These are phyloP conservation scores for Colletotrichum chrysophilum DNA, from an alignment of 2,329 filamentous ascomycete species.

Conservation along the genomic window DNA sequence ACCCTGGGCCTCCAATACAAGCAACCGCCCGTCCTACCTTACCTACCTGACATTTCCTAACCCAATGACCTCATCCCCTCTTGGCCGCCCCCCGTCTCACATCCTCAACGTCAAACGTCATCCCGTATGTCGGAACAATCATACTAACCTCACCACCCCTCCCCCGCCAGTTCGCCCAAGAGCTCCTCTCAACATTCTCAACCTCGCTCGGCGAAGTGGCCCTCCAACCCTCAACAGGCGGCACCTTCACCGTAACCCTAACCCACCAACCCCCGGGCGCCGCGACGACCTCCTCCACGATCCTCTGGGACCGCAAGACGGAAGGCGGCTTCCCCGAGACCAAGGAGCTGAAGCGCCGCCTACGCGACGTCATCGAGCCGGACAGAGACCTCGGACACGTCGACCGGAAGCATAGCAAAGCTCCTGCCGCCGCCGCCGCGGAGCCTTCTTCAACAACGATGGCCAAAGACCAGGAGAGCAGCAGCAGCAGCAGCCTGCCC, in stretches of 20 bases:
- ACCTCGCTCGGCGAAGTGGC: constrained; percentile 85
- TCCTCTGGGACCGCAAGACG: constrained; percentile 86
- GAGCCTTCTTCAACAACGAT: not conserved
- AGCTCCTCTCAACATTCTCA: constrained; percentile 91
- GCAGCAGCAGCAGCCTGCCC: not conserved
- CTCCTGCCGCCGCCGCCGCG: not conserved
- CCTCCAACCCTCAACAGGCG: constrained; percentile 83
- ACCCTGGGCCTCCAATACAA: not conserved
- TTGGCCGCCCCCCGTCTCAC: not conserved
- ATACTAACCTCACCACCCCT: not conserved
- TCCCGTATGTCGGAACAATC: not conserved
- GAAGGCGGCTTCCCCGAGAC: constrained; percentile 94
- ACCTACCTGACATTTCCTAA: not conserved
- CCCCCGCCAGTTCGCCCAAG: constrained; percentile 78
- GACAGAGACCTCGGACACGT: constrained; percentile 81
- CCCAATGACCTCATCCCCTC: constrained; percentile 5
- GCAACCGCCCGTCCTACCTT: not conserved
- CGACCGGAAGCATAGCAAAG: constrained; percentile 55
- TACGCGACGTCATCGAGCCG: constrained; percentile 84
- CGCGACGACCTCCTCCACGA: constrained; percentile 46
- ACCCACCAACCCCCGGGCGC: constrained; percentile 28
- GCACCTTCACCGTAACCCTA: constrained; percentile 80
- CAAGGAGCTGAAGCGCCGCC: constrained; percentile 85
- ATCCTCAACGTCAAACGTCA: not conserved
- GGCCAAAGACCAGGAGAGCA: not conserved